Evolutionary conservation across 2,329 filamentous ascomycete species (phyloP).

Genomic region (Ciborinia camelliae): DNA sequence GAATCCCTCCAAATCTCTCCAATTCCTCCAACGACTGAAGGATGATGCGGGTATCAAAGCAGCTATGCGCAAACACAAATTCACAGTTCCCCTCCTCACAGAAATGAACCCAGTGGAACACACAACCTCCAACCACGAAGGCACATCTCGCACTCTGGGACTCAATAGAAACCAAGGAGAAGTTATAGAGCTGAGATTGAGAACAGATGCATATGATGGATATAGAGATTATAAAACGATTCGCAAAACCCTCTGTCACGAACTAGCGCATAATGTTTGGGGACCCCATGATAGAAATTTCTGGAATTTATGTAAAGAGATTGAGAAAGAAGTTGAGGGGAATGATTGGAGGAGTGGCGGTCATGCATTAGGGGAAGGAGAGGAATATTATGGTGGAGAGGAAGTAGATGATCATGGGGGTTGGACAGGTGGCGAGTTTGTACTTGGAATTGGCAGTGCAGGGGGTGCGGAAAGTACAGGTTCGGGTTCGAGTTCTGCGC

Average conservation of each 20-base stretch:
- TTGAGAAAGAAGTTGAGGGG: slow-evolving; percentile 79
- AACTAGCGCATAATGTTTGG: slow-evolving; percentile 89
- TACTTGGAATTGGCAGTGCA: slow-evolving; percentile 56
- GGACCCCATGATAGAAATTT: slow-evolving; percentile 81
- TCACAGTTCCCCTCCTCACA: slow-evolving; percentile 79
- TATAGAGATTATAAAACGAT: slow-evolving; percentile 92
- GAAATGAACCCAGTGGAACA: slow-evolving; percentile 92
- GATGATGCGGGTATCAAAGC: slow-evolving; percentile 81
- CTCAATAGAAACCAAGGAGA: slow-evolving; percentile 85
- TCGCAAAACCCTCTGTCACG: slow-evolving; percentile 88
- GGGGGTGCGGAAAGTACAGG: slow-evolving; percentile 41
- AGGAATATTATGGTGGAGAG: slow-evolving; percentile 51
- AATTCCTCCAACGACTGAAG: slow-evolving; percentile 71
- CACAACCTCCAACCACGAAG: slow-evolving; percentile 68
- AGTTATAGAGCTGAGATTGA: slow-evolving; percentile 81
- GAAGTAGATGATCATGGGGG: slow-evolving; percentile 66
- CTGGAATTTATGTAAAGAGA: slow-evolving; percentile 83
- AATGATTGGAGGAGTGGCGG: slow-evolving; percentile 77
- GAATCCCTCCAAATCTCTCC: slow-evolving; percentile 64
- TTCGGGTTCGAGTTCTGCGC: slow-evolving; percentile 23
- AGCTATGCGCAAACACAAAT: slow-evolving; percentile 80
- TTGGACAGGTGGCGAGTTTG: slow-evolving; percentile 76
- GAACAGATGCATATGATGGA: slow-evolving; percentile 93
- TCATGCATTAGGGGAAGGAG: slow-evolving; percentile 54
- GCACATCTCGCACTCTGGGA: slow-evolving; percentile 72